A percentile compares a stretch with the other conserved stretches of the same genome.
Evolutionary conservation across 495 filamentous ascomycete genomes (phyloP).

Genomic region (Penicillium simplicissimum): DNA sequence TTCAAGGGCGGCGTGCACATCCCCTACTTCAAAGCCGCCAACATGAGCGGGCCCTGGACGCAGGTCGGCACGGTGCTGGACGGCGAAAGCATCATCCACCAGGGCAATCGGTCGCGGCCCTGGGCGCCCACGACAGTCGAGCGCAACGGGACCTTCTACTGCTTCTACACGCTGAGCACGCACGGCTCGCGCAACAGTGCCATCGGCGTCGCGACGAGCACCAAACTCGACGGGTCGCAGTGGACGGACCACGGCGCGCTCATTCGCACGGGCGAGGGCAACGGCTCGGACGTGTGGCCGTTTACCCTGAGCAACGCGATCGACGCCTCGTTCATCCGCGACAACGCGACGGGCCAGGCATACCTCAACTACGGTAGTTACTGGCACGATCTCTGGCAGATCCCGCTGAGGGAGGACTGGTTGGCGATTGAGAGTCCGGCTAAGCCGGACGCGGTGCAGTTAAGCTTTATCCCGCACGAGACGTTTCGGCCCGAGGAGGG

Average conservation of each 20-base stretch:
- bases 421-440: conserved; percentile 36
- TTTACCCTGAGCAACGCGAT: conserved; percentile 68
- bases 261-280: conserved; percentile 38
- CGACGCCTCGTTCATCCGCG: conserved; percentile 61
- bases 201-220: conserved; percentile 70
- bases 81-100: conserved; percentile 39
- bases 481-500: conserved; percentile 59
- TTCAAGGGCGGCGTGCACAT: conserved; percentile 39
- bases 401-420: conserved; percentile 52
- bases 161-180: conserved; percentile 69
- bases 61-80: conserved; percentile 41
- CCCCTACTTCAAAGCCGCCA: conserved; percentile 34
- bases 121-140: conserved; percentile 66
- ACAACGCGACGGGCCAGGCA: conserved; percentile 44
- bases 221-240: conserved; percentile 52
- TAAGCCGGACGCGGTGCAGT: conserved; percentile 52
- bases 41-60: conserved; percentile 44
- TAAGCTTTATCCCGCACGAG: conserved; percentile 31
- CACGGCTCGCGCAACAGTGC: conserved; percentile 64
- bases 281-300: conserved; percentile 48
- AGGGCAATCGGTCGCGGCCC: conserved; percentile 35
- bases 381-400: conserved; percentile 72
- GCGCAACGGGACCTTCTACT: conserved; percentile 61
- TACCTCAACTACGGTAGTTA: conserved; percentile 70
- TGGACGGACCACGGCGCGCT: conserved; percentile 58